Evolutionary conservation across 176 grass and related monocot species (phyloP), one percentile per base, ranked within the genome.

Genomic region (Avena eriantha): DNA sequence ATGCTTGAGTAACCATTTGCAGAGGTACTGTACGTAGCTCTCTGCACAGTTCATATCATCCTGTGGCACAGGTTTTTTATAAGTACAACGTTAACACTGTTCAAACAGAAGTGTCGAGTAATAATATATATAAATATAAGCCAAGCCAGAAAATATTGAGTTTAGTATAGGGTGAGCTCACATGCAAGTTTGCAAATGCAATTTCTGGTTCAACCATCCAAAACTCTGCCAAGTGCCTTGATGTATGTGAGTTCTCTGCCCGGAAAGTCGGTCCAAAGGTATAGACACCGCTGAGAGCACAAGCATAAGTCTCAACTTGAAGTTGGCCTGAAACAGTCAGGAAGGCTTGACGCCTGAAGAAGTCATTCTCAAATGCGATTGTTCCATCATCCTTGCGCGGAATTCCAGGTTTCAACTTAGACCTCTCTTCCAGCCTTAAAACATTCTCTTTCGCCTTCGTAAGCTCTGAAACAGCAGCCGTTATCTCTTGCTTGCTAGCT

Each of bases 191-290:
- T 78, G 96, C 96, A 87, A 95, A 98, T 83, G 96, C 96, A 35
- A 98, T 89, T 86, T 98, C 96, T 39, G 96, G 96, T 84, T 98
- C 96, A 89, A 98, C 96, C 96, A 98, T 98, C 96, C 96, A 98
- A 93, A 98, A 98, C 63, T 98, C 96, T 34, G 93, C 90, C 67
- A 98, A 88, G 87, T 98, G 96, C 4, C 96, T 92, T 46, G 96
- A 92, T 0, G 96, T 98, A 66, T 98, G 96, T 2, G 96, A 95
- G 81, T 98, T 92, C 69, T 98, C 96, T 70, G 96, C 96, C 68
- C 93, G 88, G 86, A 98, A 98, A 64, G 96, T 98, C 57, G 96
- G 96, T 33, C 96, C 96, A 92, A 98, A 98, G 46, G 96, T 98
- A 83, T 98, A 96, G 15, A 98, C 96, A 36, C 80, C 95, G 78